phyloP scores from a whole-genome alignment of 768 basidiomycete species.

The Trametes coccinea region DNA sequence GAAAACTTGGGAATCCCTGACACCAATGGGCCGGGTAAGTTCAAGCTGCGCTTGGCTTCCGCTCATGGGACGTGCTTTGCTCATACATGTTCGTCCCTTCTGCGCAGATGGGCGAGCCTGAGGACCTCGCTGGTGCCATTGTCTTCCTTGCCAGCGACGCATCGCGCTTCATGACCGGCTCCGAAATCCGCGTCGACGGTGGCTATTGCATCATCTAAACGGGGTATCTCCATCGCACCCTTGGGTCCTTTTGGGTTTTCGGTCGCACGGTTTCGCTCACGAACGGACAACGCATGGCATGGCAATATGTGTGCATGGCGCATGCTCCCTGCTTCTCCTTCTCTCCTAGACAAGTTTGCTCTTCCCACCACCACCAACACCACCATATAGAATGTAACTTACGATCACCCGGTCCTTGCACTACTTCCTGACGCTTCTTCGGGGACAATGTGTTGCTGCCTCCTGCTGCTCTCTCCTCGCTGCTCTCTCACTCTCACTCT shows the following conservation, averaged over 20 bases:
- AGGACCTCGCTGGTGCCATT: slow-evolving; percentile 87
- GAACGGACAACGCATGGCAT: slow-evolving; percentile 3
- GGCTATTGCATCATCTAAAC: slow-evolving; percentile 75
- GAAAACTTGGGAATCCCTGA: slow-evolving; percentile 83
- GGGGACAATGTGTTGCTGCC: slow-evolving; percentile 22
- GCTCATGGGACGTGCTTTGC: background rate
- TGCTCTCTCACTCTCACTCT: background rate
- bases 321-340: background rate
- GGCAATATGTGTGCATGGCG: background rate
- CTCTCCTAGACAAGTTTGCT: background rate
- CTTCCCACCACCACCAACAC: background rate
- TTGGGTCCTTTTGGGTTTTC: background rate
- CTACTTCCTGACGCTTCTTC: background rate
- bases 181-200: slow-evolving; percentile 85
- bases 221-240: background rate
- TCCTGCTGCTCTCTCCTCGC: background rate
- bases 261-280: background rate
- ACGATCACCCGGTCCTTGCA: slow-evolving; percentile 5
- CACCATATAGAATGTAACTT: slow-evolving; percentile 19
- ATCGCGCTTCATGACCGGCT: slow-evolving; percentile 85
- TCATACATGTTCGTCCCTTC: background rate
- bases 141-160: slow-evolving; percentile 92
- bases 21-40: slow-evolving; percentile 83
- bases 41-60: slow-evolving; percentile 9
- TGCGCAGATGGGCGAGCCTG: slow-evolving; percentile 82